Evolutionary conservation across 1,284 basidiomycete species (phyloP).

Genomic region (Rhodofomes roseus): DNA sequence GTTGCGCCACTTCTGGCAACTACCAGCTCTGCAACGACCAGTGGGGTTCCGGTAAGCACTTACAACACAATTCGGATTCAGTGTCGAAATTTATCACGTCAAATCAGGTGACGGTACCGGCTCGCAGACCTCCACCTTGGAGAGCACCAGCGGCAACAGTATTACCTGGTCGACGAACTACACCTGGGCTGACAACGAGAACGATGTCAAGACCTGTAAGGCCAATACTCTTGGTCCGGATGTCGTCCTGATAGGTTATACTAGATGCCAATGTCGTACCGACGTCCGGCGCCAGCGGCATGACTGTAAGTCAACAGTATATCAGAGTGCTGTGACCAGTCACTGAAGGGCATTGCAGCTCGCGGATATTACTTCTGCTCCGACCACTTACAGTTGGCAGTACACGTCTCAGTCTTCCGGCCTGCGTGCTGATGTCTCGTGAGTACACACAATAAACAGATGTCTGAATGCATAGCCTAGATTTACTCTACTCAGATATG

Average conservation of each 20-base stretch:
- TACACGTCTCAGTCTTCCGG: conserved; percentile 42
- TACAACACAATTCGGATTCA: background rate
- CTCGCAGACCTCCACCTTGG: conserved; percentile 45
- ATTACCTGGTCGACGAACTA: conserved; percentile 54
- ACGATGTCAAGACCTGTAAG: conserved; percentile 56
- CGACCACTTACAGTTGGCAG: conserved; percentile 49
- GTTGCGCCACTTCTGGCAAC: conserved; percentile 42
- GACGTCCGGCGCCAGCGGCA: conserved; percentile 2
- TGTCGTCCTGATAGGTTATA: background rate
- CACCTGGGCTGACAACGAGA: conserved; percentile 50
- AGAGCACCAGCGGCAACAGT: conserved; percentile 35
- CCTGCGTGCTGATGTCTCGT: conserved; percentile 55
- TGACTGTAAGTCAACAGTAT: background rate
- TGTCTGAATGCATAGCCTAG: background rate
- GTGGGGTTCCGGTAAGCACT: conserved; percentile 43
- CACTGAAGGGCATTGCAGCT: background rate
- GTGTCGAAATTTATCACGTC: background rate
- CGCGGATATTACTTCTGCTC: conserved; percentile 28
- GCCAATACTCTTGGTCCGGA: background rate
- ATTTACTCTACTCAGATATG: conserved; percentile 36
- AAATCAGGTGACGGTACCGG: conserved; percentile 42
- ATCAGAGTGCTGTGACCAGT: no score
- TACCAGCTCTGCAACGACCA: conserved; percentile 56
- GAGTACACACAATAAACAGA: conserved; percentile 12
- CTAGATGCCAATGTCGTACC: conserved; percentile 5